A percentile compares a stretch with the other conserved stretches of the same genome.
phyloP scores from a whole-genome alignment of 441 rosid genomes.

The Pelargonium fulgidum region DNA sequence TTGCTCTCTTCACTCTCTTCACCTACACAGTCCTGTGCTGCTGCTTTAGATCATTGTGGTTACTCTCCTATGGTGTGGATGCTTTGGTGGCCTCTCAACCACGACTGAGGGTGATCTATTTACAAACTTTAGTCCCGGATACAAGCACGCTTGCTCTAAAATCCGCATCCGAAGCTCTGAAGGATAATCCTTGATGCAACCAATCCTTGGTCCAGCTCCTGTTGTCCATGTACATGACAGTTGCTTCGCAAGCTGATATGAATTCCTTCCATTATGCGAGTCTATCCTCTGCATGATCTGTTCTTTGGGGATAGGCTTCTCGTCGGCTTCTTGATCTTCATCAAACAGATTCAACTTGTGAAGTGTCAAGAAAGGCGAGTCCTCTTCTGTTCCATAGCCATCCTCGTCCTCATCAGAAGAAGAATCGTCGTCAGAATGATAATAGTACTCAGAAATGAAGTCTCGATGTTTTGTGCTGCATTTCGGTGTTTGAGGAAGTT shows the following conservation, averaged over 20 bases:
- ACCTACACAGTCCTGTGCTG: conserved; percentile 17
- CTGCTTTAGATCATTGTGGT: conserved; percentile 7
- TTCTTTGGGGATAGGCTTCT: conserved; percentile 40
- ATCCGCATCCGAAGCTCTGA: conserved; percentile 70
- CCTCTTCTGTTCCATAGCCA: conserved; percentile 60
- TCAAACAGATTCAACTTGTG: conserved; percentile 47
- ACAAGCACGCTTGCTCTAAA: conserved; percentile 69
- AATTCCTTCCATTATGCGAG: conserved; percentile 54
- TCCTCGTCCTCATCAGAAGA: conserved; percentile 28
- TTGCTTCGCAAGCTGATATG: conserved; percentile 75
- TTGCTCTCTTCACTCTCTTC: conserved; percentile 9
- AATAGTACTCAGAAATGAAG: conserved; percentile 15
- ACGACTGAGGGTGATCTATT: conserved; percentile 18
- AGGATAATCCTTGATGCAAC: conserved; percentile 89
- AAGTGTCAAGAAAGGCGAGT: conserved; percentile 41
- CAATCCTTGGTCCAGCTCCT: conserved; percentile 98
- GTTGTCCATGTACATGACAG: conserved; percentile 82
- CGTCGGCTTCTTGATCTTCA: conserved; percentile 34
- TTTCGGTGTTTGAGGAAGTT: conserved; percentile 15
- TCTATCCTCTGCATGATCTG: conserved; percentile 62
- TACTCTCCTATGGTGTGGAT: background rate
- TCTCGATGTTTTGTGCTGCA: background rate
- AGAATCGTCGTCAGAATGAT: conserved; percentile 20
- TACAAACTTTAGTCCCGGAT: conserved; percentile 46
- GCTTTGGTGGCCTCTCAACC: background rate